Percentiles rank a stretch among this genome's conserved stretches.
Evolutionary conservation across 208 protist species (phyloP).

Genomic region (Wallacemonas sp.): DNA sequence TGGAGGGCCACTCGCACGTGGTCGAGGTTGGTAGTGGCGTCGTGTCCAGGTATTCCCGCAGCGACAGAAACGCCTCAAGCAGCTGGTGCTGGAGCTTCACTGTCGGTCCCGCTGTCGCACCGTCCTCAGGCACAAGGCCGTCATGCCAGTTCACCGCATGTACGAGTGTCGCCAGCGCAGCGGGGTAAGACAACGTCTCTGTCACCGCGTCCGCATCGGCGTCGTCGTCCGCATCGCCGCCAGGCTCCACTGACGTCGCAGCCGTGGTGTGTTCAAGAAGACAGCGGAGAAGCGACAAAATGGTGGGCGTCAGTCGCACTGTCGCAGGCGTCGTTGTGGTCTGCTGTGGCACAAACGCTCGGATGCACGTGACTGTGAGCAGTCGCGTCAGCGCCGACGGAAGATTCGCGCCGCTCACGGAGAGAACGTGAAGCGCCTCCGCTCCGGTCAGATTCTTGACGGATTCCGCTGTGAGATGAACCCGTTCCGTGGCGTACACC

Average conservation of each 20-base stretch:
- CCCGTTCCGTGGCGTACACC: background rate
- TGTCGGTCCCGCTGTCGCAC: too few species aligned
- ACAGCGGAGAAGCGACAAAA: constrained; percentile 18
- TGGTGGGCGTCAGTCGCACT: constrained; percentile 7
- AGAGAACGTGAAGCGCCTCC: constrained; percentile 1
- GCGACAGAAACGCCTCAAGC: too few species aligned
- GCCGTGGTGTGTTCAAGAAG: constrained; percentile 6
- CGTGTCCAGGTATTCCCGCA: too few species aligned
- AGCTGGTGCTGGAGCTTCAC: too few species aligned
- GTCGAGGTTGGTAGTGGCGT: too few species aligned
- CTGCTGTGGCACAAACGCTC: background rate
- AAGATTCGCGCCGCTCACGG: background rate
- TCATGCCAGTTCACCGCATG: background rate
- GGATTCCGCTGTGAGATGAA: constrained; percentile 1
- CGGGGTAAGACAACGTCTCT: background rate
- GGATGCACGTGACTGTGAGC: background rate
- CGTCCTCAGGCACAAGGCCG: constrained; percentile 5
- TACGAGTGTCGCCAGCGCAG: background rate
- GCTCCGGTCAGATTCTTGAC: background rate
- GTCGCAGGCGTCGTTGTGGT: background rate
- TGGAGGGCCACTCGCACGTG: constrained; percentile 5
- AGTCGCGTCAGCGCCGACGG: background rate
- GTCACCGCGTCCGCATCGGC: background rate
- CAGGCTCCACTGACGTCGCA: background rate
- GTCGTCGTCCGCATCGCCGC: background rate